Percentiles rank a stretch among this genome's conserved stretches.
Evolutionary conservation across 2,329 filamentous ascomycete species (phyloP).

Genomic region (Orbilia brochopaga): DNA sequence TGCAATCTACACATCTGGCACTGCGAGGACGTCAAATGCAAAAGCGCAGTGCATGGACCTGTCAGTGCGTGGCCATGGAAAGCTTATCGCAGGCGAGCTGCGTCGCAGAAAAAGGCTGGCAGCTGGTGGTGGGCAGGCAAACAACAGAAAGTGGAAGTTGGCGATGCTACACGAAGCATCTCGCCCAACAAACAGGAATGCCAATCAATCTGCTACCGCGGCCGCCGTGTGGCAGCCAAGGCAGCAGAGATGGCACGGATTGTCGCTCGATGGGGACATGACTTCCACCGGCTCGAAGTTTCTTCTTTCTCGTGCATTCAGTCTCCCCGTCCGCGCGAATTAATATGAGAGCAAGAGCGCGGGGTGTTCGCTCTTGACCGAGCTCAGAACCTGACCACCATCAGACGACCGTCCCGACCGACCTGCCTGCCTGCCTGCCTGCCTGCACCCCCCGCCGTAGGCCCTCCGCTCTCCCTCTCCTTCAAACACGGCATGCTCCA

Average conservation of each 20-base stretch:
- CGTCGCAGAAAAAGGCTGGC: no score
- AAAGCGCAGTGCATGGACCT: not conserved
- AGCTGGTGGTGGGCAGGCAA: no score
- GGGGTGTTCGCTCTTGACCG: not conserved
- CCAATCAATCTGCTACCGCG: no score
- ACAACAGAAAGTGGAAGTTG: no score
- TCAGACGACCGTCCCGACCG: not conserved
- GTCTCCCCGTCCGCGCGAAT: no score
- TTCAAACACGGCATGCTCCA: constrained; percentile 37
- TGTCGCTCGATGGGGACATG: no score
- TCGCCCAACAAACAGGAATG: no score
- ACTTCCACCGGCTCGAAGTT: no score
- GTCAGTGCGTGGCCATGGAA: not conserved
- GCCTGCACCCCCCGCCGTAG: not conserved
- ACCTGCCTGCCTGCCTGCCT: not conserved
- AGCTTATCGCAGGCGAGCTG: not conserved
- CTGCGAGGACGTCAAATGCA: not conserved
- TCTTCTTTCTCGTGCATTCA: not conserved
- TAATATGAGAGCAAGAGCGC: no score
- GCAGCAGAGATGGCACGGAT: no score
- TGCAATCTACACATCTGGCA: not conserved
- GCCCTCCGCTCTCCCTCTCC: not conserved
- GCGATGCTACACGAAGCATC: no score
- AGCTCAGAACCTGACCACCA: not conserved
- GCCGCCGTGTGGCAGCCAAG: no score